Conservation (phyloP, 2,329 filamentous ascomycete genomes). For the Cladosporium halotolerans region DNA sequence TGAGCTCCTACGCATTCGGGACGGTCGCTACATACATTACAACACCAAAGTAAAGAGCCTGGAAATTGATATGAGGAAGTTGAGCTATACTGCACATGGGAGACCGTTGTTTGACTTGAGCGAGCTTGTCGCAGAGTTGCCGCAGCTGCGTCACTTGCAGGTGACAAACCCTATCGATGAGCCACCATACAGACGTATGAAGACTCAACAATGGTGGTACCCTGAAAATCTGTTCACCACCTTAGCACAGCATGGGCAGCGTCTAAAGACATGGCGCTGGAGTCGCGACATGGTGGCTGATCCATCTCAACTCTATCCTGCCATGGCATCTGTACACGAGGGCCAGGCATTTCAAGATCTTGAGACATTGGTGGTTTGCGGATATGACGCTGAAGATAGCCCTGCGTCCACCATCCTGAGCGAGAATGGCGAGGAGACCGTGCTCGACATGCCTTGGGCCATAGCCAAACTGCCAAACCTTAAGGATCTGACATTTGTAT, state of each 20-base stretch:
- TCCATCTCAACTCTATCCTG: conserved; percentile 23
- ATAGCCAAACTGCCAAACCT: conserved; percentile 57
- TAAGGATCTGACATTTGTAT: conserved; percentile 64
- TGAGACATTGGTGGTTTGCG: conserved; percentile 52
- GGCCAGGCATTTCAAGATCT: conserved; percentile 47
- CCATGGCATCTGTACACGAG: conserved; percentile 32
- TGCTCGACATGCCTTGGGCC: conserved; percentile 44
- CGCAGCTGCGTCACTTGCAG: conserved; percentile 62
- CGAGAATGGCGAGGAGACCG: conserved; percentile 35
- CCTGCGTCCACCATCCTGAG: conserved; percentile 13
- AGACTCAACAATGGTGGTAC: conserved; percentile 59
- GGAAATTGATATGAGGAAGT: conserved; percentile 59
- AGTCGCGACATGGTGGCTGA: conserved; percentile 32
- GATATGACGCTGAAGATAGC: conserved; percentile 26
- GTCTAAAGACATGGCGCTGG: conserved; percentile 51
- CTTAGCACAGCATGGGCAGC: conserved; percentile 46
- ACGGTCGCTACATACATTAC: conserved; percentile 49
- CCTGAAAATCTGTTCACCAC: conserved; percentile 58
- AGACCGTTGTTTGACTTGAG: conserved; percentile 51
- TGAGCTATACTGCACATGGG: conserved; percentile 49
- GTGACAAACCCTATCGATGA: conserved; percentile 65
- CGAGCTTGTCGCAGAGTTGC: conserved; percentile 56
- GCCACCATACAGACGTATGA: conserved; percentile 57
- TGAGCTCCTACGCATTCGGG: conserved; percentile 22
- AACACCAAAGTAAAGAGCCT: conserved; percentile 64